A percentile compares a stretch with the other conserved stretches of the same genome.
phyloP scores from a whole-genome alignment of 1,139 yeast genomes.

The Saccharomyces hybrid region DNA sequence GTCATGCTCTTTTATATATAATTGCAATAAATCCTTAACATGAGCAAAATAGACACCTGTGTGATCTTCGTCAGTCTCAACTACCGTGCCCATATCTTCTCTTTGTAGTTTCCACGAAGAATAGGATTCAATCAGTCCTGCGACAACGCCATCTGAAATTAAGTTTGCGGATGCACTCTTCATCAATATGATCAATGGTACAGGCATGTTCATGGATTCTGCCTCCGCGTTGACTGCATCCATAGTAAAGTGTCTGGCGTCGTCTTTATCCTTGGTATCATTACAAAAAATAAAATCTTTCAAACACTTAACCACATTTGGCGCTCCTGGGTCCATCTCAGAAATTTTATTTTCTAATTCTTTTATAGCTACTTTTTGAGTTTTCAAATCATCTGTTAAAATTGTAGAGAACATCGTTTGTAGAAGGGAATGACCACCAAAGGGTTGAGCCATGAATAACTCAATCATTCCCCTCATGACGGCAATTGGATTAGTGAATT shows the following conservation, averaged over 20 bases:
- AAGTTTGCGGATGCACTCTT: conserved; percentile 18
- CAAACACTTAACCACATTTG: conserved; percentile 25
- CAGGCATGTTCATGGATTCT: conserved; percentile 32
- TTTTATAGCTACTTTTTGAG: conserved; percentile 49
- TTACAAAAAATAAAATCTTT: conserved; percentile 28
- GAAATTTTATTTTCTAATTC: conserved; percentile 39
- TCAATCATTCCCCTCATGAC: conserved; percentile 73
- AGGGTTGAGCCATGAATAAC: conserved; percentile 69
- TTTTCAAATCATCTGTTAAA: conserved; percentile 69
- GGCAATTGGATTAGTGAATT: conserved; percentile 78
- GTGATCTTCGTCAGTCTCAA: conserved; percentile 14
- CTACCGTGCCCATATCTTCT: conserved; percentile 17
- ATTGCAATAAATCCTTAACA: conserved; percentile 54
- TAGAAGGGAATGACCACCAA: conserved; percentile 61
- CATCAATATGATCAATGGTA: conserved; percentile 31
- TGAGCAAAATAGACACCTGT: conserved; percentile 36
- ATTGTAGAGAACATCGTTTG: conserved; percentile 67
- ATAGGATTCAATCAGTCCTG: conserved; percentile 28
- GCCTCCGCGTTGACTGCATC: conserved; percentile 35
- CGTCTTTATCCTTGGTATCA: conserved; percentile 28
- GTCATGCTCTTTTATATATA: conserved; percentile 63
- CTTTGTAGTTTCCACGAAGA: conserved; percentile 33
- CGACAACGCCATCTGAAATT: conserved; percentile 20
- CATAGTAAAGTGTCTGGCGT: conserved; percentile 8
- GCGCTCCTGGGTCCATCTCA: conserved; percentile 26